Base-by-base conservation (phyloP, 345 rosid species). In the Combretum micranthum region DNA sequence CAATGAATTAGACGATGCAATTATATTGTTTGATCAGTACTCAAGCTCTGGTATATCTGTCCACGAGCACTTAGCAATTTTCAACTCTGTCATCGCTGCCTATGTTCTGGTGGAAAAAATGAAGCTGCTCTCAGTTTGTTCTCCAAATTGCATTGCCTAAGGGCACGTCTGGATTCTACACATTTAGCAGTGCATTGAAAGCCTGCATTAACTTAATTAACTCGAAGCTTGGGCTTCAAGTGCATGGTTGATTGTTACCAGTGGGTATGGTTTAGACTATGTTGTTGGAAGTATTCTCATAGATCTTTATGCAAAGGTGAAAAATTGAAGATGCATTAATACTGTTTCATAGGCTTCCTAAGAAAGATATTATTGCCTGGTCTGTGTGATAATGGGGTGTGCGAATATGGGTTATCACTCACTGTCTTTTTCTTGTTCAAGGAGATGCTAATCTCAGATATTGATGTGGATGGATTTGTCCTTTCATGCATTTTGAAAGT, bases 11-110 rank as follows among this genome's bases (percentile, higher is more conserved):
- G 55, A 59, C 60, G 79, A 74, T 32, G 87, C 88, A 22, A 55
- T 37, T 23, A 61, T 43, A 57, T 46, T 82, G 21, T 82, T 82
- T 63, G 58, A 61, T 59, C 72, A 63, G 25, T 44, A 55, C 20
- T 59, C 46, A 15, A 42, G 52, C 13, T 21, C 45, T 44, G 59
- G 51, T 5, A 37, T 45, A 25, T 53, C 63, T 1, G n/a, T 57
- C 4, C 16, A 12, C 67, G 56, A 55, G 23, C 78, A 50, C 54
- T 63, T 75, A 26, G 79, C 75, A 42, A 78, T 84, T 64, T 79
- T 69, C 75, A 87, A 87, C 63, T 75, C 91, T 8, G 65, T 87
- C 79, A 80, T 87, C 61, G 80, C 87, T 50, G 89, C 83, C 15
- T 82, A 53, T 65, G 75, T 79, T 60, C 56, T 62, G 20, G 77